Base-by-base conservation (phyloP, 495 filamentous ascomycete genomes). In the Penicillium soppii region DNA sequence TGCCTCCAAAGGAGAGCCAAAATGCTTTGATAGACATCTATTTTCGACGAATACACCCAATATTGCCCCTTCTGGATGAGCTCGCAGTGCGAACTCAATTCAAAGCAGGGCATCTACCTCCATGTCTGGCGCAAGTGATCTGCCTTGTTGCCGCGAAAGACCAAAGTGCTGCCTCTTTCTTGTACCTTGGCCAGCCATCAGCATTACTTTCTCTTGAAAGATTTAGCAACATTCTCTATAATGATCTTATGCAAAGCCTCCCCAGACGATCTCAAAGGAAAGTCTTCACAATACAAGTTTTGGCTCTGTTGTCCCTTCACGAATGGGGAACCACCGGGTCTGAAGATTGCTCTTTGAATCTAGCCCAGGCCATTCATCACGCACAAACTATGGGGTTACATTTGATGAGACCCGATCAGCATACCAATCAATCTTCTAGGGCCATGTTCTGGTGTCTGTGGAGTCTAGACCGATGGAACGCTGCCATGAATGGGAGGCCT, bases 371-470 rank as follows among this genome's bases (percentile, higher is more conserved):
- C 10, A 62, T 72, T 22, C 80, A 83, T 40, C 75, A 86, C 52
- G 77, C 78, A 5, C 79, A 84, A 26, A 82, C 83, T 0, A 62
- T 87, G 20, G 84, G 83, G 1, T 61, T 87, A 6, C 85, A 88
- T 43, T 62, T 76, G 23, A 23, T 37, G 29, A 44, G 47, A 12
- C 36, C 33, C 4, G 41, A 68, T 53, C 15, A 67, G 50, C 19
- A 54, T 7, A 25, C 64, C 43, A 32, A 55, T 62, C 40, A 63
- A 23, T 46, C 52, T 19, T 43, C 61, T 43, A 74, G 78, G 3
- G 62, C 70, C 5, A 61, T 87, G 0, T 84, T 87, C 49, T 86
- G 81, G 67, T 84, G 78, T 49, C 52, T 87, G 6, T 87, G 82
- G 76, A 77, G 79, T 16, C 61, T 87, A 1, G 85, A 89, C 56